Conservation (phyloP, 495 filamentous ascomycete species). For the Neurospora terricola region DNA sequence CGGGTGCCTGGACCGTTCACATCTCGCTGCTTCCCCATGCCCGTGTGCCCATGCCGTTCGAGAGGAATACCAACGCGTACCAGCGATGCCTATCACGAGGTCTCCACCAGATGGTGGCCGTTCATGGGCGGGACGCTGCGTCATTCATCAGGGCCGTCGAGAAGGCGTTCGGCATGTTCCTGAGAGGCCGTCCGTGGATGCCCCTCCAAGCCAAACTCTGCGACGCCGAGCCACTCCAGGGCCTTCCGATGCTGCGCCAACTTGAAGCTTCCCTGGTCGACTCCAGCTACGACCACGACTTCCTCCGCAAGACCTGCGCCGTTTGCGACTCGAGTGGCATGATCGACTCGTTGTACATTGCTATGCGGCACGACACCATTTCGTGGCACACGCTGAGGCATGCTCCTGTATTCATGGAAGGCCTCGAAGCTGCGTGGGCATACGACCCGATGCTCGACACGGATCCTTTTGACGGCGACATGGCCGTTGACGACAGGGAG, state of each 20-base stretch:
- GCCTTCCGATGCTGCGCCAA: constrained; percentile 45
- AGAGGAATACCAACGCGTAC: constrained; percentile 48
- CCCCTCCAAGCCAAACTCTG: constrained; percentile 47
- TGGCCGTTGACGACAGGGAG: constrained; percentile 24
- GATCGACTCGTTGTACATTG: constrained; percentile 46
- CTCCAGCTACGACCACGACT: constrained; percentile 34
- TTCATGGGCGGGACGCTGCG: constrained; percentile 35
- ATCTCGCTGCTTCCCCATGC: constrained; percentile 43
- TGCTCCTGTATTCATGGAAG: constrained; percentile 35
- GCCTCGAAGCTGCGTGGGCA: constrained; percentile 40
- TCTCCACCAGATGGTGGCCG: constrained; percentile 41
- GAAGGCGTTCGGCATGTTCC: constrained; percentile 38
- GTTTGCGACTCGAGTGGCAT: constrained; percentile 40
- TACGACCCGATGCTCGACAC: constrained; percentile 39
- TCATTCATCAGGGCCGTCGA: constrained; percentile 38
- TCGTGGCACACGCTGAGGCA: constrained; percentile 35
- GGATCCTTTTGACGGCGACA: constrained; percentile 26
- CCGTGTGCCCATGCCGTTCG: constrained; percentile 45
- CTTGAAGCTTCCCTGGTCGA: constrained; percentile 30
- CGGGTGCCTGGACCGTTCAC: constrained; percentile 44
- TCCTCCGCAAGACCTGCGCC: constrained; percentile 38
- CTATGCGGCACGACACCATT: constrained; percentile 40
- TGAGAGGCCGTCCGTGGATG: constrained; percentile 40
- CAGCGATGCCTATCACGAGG: constrained; percentile 47
- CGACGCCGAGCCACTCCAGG: constrained; percentile 41